Percentiles rank a stretch among this genome's conserved stretches.
phyloP scores from a whole-genome alignment of 2,329 filamentous ascomycete species.

The Colletotrichum spaethianum region DNA sequence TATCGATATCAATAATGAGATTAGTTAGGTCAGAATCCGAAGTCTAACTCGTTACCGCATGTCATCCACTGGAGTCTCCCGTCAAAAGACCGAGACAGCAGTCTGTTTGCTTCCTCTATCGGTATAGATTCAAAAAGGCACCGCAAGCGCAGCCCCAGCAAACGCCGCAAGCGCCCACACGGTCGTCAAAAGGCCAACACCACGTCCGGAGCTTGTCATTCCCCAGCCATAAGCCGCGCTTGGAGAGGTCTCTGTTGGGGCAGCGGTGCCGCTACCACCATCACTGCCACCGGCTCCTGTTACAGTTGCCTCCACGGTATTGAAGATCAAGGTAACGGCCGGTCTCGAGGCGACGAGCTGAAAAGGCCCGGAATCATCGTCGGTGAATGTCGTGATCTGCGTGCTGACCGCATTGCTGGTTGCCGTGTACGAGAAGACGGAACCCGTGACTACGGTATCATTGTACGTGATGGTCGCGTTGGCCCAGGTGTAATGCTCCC shows the following conservation, averaged over 20 bases:
- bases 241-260: not conserved
- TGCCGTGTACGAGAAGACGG: not conserved
- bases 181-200: not conserved
- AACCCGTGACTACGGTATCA: conserved; percentile 8
- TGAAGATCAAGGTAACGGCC: conserved; percentile 16
- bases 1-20: too few species aligned
- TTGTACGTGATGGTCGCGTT: conserved; percentile 24
- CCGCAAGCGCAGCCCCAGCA: not conserved
- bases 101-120: not conserved
- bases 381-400: not conserved
- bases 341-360: not conserved
- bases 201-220: not conserved
- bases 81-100: not conserved
- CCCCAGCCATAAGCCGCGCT: conserved; percentile 5
- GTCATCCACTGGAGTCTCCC: too few species aligned
- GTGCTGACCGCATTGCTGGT: not conserved
- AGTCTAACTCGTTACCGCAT: too few species aligned
- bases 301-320: not conserved
- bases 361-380: not conserved
- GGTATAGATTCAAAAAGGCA: not conserved
- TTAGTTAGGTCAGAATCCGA: too few species aligned
- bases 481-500: not conserved
- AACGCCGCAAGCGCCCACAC: conserved; percentile 21
- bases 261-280: not conserved
- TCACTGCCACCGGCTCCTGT: not conserved